A percentile compares a stretch with the other conserved stretches of the same genome.
These are phyloP conservation scores for Cutaneotrichosporon cyanovorans DNA, from an alignment of 1,284 basidiomycete genomes.

Conservation along the genomic window DNA sequence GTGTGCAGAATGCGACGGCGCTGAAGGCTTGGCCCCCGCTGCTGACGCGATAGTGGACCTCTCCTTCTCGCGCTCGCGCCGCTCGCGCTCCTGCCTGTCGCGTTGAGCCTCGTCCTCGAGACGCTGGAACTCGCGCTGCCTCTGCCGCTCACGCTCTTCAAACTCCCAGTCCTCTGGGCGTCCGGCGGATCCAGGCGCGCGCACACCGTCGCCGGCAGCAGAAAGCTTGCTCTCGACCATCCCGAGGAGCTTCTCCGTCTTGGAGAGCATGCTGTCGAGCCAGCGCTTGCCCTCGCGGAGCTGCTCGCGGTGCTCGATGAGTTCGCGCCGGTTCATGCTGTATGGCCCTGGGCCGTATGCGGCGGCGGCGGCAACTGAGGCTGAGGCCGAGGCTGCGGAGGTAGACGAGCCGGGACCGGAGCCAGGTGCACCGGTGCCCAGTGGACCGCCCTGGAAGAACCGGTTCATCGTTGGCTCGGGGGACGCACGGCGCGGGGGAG, in stretches of 20 bases:
- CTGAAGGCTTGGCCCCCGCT: not conserved
- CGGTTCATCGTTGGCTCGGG: slow-evolving; percentile 23
- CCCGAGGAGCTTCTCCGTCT: slow-evolving; percentile 42
- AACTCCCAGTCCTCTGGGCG: slow-evolving; percentile 33
- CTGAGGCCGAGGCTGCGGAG: not conserved
- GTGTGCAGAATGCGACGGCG: not conserved
- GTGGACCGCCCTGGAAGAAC: slow-evolving; percentile 13
- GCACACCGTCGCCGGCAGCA: not conserved
- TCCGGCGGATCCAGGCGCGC: not conserved
- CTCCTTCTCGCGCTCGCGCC: slow-evolving; percentile 23
- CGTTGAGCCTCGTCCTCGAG: slow-evolving; percentile 36
- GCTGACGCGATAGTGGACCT: slow-evolving; percentile 6
- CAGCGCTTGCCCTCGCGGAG: slow-evolving; percentile 44
- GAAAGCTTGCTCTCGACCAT: slow-evolving; percentile 41
- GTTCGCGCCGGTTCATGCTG: slow-evolving; percentile 37
- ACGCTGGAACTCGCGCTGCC: slow-evolving; percentile 35
- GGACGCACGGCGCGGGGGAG: slow-evolving; percentile 25
- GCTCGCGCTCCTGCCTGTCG: slow-evolving; percentile 33
- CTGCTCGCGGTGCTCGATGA: slow-evolving; percentile 43
- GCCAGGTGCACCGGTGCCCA: too few species aligned
- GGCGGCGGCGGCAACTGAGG: slow-evolving; percentile 21
- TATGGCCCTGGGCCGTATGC: slow-evolving; percentile 12
- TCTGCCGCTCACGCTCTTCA: slow-evolving; percentile 36
- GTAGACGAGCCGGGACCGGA: slow-evolving; percentile 4
- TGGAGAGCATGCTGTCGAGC: slow-evolving; percentile 41